Evolutionary conservation across 2,329 filamentous ascomycete species (phyloP).

Genomic region (Cercospora sesami): DNA sequence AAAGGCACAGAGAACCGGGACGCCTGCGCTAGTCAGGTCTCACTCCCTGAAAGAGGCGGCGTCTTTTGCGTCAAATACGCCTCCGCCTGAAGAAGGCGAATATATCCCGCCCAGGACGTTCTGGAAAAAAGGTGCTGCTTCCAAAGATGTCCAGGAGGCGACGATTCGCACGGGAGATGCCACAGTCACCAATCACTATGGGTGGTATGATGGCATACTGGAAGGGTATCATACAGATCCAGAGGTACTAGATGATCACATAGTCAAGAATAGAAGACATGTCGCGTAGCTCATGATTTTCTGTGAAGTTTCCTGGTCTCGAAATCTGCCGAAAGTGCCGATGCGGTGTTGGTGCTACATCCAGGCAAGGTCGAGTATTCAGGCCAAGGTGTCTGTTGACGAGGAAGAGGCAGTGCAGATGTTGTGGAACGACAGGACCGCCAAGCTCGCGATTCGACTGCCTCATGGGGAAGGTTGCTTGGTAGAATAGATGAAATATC

Average conservation of each 20-base stretch:
- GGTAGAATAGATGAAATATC: background rate
- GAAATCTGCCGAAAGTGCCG: background rate
- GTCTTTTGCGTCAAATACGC: background rate
- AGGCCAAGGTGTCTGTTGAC: background rate
- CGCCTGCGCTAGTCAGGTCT: slow-evolving; percentile 11
- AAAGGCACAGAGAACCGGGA: slow-evolving; percentile 10
- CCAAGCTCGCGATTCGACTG: background rate
- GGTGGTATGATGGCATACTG: slow-evolving; percentile 30
- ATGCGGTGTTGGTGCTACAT: background rate
- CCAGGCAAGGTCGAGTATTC: background rate
- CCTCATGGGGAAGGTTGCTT: background rate
- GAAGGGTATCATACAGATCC: slow-evolving; percentile 19
- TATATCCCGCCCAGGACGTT: slow-evolving; percentile 19
- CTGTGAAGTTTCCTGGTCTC: background rate
- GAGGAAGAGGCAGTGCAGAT: background rate
- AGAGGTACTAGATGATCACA: background rate
- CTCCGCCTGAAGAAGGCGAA: slow-evolving; percentile 9
- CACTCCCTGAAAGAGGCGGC: slow-evolving; percentile 6
- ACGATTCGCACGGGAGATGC: slow-evolving; percentile 5
- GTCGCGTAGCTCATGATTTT: background rate
- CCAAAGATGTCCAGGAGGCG: background rate
- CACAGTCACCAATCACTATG: slow-evolving; percentile 30
- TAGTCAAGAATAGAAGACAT: background rate
- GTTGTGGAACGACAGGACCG: background rate
- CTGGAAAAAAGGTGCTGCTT: slow-evolving; percentile 18